A percentile compares a stretch with the other conserved stretches of the same genome.
phyloP scores from a whole-genome alignment of 1,284 basidiomycete species.

The Porodaedalea pini region DNA sequence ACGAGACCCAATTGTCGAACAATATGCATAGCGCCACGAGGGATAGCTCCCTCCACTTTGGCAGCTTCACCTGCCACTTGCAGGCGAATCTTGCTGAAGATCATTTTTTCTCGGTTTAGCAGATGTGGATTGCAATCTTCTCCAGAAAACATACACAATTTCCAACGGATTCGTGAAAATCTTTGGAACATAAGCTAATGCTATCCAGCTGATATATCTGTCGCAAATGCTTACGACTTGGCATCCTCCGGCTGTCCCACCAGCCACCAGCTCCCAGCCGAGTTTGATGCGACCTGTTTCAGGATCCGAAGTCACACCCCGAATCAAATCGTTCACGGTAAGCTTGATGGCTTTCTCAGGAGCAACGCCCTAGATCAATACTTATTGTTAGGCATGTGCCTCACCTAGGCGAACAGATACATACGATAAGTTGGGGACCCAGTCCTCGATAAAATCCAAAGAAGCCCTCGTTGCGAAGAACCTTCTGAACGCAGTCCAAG shows the following conservation, averaged over 20 bases:
- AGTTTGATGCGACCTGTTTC: conserved; percentile 92
- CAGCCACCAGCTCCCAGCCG: conserved; percentile 85
- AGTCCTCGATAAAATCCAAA: conserved; percentile 96
- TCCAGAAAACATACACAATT: conserved; percentile 63
- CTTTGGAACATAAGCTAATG: conserved; percentile 38
- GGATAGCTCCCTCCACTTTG: conserved; percentile 72
- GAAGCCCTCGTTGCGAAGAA: conserved; percentile 92
- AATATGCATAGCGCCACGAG: conserved; percentile 89
- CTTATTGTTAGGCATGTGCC: conserved; percentile 17
- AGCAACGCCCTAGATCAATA: conserved; percentile 76
- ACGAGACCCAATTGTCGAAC: conserved; percentile 89
- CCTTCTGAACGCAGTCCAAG: conserved; percentile 90
- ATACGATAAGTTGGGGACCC: conserved; percentile 88
- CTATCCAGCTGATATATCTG: conserved; percentile 14
- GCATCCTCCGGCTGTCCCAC: conserved; percentile 91
- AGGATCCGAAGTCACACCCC: conserved; percentile 82
- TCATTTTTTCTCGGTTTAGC: conserved; percentile 18
- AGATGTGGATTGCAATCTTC: background rate
- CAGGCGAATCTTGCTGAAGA: conserved; percentile 85
- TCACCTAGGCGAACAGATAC: conserved; percentile 28
- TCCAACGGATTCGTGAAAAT: conserved; percentile 95
- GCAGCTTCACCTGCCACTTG: conserved; percentile 96
- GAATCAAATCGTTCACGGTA: conserved; percentile 93
- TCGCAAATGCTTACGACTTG: conserved; percentile 66
- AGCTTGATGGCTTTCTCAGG: conserved; percentile 98